Conservation (phyloP, 768 basidiomycete species). For the Mycena belliarum region DNA sequence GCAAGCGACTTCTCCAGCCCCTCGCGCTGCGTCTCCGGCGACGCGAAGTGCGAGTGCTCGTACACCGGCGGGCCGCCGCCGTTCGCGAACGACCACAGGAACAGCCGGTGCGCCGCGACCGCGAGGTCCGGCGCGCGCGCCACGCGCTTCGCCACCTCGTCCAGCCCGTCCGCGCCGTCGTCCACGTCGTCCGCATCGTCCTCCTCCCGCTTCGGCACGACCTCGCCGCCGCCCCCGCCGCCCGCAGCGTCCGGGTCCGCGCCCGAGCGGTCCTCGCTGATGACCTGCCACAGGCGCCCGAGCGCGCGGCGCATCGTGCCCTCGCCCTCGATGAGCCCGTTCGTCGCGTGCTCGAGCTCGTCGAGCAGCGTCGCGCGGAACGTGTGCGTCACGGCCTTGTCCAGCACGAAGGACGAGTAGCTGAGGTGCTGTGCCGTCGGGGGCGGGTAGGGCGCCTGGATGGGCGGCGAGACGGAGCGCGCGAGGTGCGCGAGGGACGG, state of each 20-base stretch:
- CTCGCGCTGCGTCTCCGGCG: conserved; percentile 66
- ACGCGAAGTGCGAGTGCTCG: conserved; percentile 65
- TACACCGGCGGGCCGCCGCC: conserved; percentile 44
- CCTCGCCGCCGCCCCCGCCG: conserved; percentile 39
- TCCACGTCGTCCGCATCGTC: conserved; percentile 70
- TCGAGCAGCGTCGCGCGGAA: conserved; percentile 79
- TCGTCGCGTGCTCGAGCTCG: conserved; percentile 80
- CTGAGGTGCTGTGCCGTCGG: conserved; percentile 69
- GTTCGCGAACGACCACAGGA: conserved; percentile 54
- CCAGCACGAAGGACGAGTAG: conserved; percentile 85
- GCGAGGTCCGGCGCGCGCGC: conserved; percentile 68
- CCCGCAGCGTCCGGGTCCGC: no score
- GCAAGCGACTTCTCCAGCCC: conserved; percentile 75
- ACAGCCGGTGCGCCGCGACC: conserved; percentile 65
- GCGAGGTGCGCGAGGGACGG: conserved; percentile 74
- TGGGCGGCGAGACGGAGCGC: conserved; percentile 74
- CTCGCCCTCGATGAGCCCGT: conserved; percentile 83
- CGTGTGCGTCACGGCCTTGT: conserved; percentile 79
- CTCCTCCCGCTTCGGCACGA: conserved; percentile 69
- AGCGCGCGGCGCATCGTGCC: conserved; percentile 70
- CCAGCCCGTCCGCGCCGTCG: conserved; percentile 46
- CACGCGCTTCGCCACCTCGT: conserved; percentile 42
- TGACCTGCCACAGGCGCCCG: conserved; percentile 79
- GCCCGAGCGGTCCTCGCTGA: conserved; percentile 77
- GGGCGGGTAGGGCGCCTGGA: conserved; percentile 72